Evolutionary conservation across 1,139 yeast species (phyloP).

Genomic region (Pichia terricola): DNA sequence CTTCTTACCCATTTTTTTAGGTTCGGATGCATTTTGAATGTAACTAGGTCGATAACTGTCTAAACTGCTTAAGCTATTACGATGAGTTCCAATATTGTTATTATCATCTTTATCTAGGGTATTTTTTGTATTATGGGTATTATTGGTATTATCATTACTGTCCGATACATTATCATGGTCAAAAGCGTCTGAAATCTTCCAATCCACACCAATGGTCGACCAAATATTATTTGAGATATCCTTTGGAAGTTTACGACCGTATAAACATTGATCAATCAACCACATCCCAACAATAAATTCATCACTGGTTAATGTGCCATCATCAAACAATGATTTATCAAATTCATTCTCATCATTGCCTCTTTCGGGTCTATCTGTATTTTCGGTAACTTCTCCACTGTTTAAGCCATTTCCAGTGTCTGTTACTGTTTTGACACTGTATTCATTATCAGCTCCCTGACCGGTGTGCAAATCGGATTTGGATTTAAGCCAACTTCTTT

Average conservation of each 20-base stretch:
- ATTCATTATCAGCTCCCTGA: neutral
- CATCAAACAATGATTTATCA: conserved; percentile 24
- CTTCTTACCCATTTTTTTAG: neutral
- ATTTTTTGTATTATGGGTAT: too few species aligned
- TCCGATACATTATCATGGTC: too few species aligned
- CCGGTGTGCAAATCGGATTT: neutral
- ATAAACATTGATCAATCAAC: conserved; percentile 91
- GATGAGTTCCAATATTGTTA: too few species aligned
- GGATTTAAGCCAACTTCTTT: conserved; percentile 14
- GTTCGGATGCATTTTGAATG: too few species aligned
- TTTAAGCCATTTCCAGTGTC: neutral
- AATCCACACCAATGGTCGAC: conserved; percentile 27
- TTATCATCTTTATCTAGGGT: too few species aligned
- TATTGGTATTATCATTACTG: too few species aligned
- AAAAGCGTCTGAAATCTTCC: conserved; percentile 1
- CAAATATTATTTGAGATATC: conserved; percentile 49
- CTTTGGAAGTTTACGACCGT: conserved; percentile 81
- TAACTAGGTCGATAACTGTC: too few species aligned
- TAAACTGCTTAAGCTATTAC: too few species aligned
- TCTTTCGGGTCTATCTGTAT: neutral
- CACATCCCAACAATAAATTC: conserved; percentile 92
- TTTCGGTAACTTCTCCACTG: neutral
- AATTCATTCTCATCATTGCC: neutral
- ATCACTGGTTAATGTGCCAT: conserved; percentile 69
- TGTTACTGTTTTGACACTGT: neutral